Conservation (phyloP, 768 basidiomycete genomes). For the Amanita subjunquillea region DNA sequence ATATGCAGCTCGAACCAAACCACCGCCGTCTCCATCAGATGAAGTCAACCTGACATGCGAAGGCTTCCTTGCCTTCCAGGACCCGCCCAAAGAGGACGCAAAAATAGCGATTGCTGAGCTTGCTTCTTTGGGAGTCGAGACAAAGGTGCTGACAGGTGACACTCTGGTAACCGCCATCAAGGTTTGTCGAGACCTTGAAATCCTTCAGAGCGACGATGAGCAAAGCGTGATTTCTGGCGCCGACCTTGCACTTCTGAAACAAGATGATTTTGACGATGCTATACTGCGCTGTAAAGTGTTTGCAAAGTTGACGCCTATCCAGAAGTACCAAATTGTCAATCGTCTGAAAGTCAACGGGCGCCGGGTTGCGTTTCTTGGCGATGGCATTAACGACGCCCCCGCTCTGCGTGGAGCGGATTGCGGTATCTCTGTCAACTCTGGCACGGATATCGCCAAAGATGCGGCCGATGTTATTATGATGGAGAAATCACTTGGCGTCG, state of each 20-base stretch:
- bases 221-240: not conserved
- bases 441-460: constrained; percentile 23
- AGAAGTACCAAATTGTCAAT: constrained; percentile 6
- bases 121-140: not conserved
- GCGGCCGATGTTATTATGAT: constrained; percentile 25
- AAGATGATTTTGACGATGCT: not conserved
- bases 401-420: constrained; percentile 8
- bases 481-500: constrained; percentile 24
- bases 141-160: constrained; percentile 24
- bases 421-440: constrained; percentile 10
- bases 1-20: not conserved
- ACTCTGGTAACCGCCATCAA: constrained; percentile 7
- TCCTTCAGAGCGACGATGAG: not conserved
- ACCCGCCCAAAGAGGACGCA: not conserved
- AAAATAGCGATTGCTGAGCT: not conserved
- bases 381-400: not conserved
- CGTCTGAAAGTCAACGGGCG: not conserved
- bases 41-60: not conserved
- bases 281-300: not conserved
- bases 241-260: constrained; percentile 14
- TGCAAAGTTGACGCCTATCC: constrained; percentile 5
- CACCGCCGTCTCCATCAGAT: not conserved
- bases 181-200: too few species aligned
- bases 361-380: constrained; percentile 2
- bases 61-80: not conserved